Evolutionary conservation across 345 rosid species (phyloP).

Genomic region (Iberis pinnata): DNA sequence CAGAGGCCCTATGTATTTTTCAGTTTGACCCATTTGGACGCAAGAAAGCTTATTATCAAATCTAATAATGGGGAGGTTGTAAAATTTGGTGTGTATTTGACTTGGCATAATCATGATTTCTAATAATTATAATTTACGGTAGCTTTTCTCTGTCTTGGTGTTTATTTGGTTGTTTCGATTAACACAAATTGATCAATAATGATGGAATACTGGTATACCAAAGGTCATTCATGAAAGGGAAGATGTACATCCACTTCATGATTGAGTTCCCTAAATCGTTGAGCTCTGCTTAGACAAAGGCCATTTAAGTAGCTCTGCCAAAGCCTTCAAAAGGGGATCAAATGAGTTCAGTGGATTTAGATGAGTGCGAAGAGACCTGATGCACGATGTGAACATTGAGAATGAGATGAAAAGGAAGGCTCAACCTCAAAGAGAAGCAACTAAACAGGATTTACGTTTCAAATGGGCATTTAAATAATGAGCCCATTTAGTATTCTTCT

Average conservation of each 20-base stretch:
- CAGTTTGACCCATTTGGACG: conserved; percentile 80
- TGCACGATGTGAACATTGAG: conserved; percentile 68
- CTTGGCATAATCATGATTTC: too few relatives aligned
- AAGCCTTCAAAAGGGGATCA: conserved; percentile 24
- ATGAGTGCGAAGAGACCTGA: conserved; percentile 87
- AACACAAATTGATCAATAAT: conserved; percentile 67
- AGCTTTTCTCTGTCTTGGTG: neutral
- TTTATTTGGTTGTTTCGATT: conserved; percentile 35
- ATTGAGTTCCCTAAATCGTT: conserved; percentile 80
- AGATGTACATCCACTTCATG: conserved; percentile 68
- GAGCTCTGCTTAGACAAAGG: conserved; percentile 53
- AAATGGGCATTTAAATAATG: too few relatives aligned
- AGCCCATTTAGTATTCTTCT: too few relatives aligned
- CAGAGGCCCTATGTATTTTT: conserved; percentile 90
- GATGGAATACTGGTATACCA: conserved; percentile 86
- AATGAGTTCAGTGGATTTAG: conserved; percentile 74
- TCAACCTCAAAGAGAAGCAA: conserved; percentile 48
- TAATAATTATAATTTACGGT: too few relatives aligned
- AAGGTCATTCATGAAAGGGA: conserved; percentile 89
- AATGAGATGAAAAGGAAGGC: conserved; percentile 84
- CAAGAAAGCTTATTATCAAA: conserved; percentile 83
- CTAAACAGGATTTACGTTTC: too few relatives aligned
- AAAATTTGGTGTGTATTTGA: conserved; percentile 56
- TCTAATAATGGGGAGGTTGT: conserved; percentile 72
- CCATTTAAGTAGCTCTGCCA: conserved; percentile 63